Evolutionary conservation across 1,284 basidiomycete species (phyloP), one percentile per base, ranked within the genome.

Genomic region (Tetrapyrgos nigripes): DNA sequence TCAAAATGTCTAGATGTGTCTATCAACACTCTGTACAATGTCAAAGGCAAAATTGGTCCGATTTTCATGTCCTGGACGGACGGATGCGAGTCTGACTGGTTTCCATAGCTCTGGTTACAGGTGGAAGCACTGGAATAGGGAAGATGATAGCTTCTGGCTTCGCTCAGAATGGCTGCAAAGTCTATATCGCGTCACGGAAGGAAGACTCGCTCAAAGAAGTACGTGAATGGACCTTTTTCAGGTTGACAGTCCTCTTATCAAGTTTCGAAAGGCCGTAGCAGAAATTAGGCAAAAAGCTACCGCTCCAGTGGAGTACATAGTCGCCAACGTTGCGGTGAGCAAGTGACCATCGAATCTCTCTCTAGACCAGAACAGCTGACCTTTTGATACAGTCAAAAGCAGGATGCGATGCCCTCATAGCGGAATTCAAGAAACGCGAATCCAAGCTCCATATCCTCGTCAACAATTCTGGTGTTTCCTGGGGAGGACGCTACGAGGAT

Each of bases 171-270:
- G 92, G 92, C 8, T 91, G 88, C 35, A 89, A 86, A 63, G 90
- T 93, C 27, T 93, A 95, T 75, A 94, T 96, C 66, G 94, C 94
- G 9, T 89, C 90, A 3, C 81, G 93, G 50, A 94, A 94, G 68
- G 89, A 92, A 73, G 73, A 79, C 26, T 87, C 91, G 64, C 80
- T 96, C 57, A 84, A 92, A 73, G 84, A 90, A 78, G 91, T 89
- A 50, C 51, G 79, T 65, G n/a, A n/a, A 28, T 26, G 24, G 23
- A 17, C 37, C n/a, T 11, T 29, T 9, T 10, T 24, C 28, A 50
- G 21, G 13, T 3, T 27, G 27, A 24, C 59, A 27, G 60, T 53
- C 35, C 23, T 56, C 50, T 19, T 44, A 37, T 21, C 29, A 33
- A 26, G 51, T 10, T 27, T 29, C 49, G 54, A 44, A 62, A 91